phyloP scores from a whole-genome alignment of 352 stramenopile species.

The Phytophthora pini region DNA sequence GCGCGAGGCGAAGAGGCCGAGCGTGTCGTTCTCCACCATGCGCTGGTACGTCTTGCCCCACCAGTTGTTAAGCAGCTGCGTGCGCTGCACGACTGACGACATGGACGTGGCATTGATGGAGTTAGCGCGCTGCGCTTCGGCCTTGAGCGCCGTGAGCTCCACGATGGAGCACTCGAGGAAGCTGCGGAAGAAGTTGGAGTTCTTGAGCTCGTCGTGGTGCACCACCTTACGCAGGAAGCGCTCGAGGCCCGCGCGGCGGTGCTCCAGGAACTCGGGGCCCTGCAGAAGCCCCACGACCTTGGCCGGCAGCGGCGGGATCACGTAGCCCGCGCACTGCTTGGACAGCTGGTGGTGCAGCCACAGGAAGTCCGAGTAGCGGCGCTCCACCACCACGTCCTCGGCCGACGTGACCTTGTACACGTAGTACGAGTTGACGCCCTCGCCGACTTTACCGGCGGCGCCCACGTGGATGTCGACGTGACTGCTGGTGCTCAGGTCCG shows the following conservation, averaged over 20 bases:
- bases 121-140: slow-evolving; percentile 37
- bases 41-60: slow-evolving; percentile 86
- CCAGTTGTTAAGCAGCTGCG: slow-evolving; percentile 79
- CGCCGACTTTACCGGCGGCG: slow-evolving; percentile 75
- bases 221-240: slow-evolving; percentile 83
- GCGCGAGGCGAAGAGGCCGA: slow-evolving; percentile 68
- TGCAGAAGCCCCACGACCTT: slow-evolving; percentile 84
- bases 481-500: slow-evolving; percentile 25
- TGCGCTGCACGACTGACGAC: slow-evolving; percentile 62
- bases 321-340: slow-evolving; percentile 81
- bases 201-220: slow-evolving; percentile 75
- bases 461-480: slow-evolving; percentile 60
- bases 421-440: slow-evolving; percentile 87
- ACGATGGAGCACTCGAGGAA: slow-evolving; percentile 83
- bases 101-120: slow-evolving; percentile 44
- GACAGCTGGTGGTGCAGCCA: slow-evolving; percentile 81
- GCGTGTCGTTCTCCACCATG: slow-evolving; percentile 80
- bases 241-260: slow-evolving; percentile 75
- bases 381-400: slow-evolving; percentile 66
- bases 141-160: slow-evolving; percentile 77
- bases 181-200: slow-evolving; percentile 70
- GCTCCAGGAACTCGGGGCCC: slow-evolving; percentile 81
- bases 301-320: slow-evolving; percentile 81
- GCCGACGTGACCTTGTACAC: slow-evolving; percentile 82
- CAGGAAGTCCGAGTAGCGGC: slow-evolving; percentile 87